phyloP scores from a whole-genome alignment of 352 stramenopile genomes.

The Pythium chondricola region DNA sequence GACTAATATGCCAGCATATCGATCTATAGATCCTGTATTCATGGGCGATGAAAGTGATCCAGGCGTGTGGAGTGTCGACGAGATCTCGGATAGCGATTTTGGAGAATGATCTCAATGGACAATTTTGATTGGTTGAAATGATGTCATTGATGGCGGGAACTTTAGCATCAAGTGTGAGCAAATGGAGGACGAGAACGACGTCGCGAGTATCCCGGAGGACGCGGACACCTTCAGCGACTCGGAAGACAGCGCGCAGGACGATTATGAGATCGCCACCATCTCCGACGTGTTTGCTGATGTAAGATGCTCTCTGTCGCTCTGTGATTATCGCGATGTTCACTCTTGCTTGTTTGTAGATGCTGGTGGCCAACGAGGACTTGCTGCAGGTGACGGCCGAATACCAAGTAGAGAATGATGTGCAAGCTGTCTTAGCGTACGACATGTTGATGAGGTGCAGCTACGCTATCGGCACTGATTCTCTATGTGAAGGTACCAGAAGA shows the following conservation, averaged over 20 bases:
- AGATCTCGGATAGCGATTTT: constrained; percentile 69
- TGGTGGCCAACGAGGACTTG: constrained; percentile 71
- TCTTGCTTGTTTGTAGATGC: constrained; percentile 36
- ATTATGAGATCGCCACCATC: constrained; percentile 43
- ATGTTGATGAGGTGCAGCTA: neutral
- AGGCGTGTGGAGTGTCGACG: constrained; percentile 43
- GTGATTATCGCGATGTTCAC: neutral
- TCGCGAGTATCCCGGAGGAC: neutral
- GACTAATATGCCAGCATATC: neutral
- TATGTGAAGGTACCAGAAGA: constrained; percentile 51
- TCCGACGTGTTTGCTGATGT: constrained; percentile 63
- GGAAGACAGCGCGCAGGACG: constrained; percentile 14
- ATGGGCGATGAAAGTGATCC: constrained; percentile 15
- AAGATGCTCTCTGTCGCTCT: constrained; percentile 1
- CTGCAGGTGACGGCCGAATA: constrained; percentile 50
- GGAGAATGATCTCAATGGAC: constrained; percentile 5
- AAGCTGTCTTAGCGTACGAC: constrained; percentile 47
- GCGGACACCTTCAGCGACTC: constrained; percentile 4
- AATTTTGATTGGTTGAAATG: constrained; percentile 18
- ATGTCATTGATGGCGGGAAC: constrained; percentile 16
- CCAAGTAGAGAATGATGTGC: constrained; percentile 43
- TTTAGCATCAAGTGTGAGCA: neutral
- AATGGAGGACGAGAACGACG: constrained; percentile 2
- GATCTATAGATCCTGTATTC: constrained; percentile 11
- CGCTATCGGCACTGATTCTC: neutral